Base-by-base conservation (phyloP, 306 rosid genomes). In the Cucumis melo region DNA sequence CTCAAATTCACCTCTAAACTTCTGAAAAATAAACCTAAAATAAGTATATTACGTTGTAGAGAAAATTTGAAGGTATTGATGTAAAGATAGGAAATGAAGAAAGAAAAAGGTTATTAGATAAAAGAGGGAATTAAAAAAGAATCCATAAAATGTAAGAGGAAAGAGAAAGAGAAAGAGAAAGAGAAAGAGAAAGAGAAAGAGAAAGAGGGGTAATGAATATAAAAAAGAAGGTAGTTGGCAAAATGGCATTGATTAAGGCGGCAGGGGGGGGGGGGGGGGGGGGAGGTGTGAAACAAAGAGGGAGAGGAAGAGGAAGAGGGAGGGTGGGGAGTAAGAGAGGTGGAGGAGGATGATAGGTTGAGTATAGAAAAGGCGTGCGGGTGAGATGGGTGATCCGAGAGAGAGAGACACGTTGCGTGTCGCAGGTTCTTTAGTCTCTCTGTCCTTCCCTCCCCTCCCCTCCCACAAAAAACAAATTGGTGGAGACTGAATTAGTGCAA, bases 331-430 rank as follows among this genome's bases (percentile, higher is more conserved):
- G 16, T n/a, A 16, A 2, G 51, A 65, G 53, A 65, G 29, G 73
- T 65, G 51, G n/a, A 19, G 5, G 53, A 17, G 12, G 17, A 65
- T 24, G 73, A 39, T 65, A 10, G 27, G 51, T 1, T 36, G 8
- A 0, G 8, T 38, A 8, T 65, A 8, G 8, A 36, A 65, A 65
- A 32, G 73, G 29, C 27, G 50, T 38, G 73, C 73, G 24, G 73
- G 51, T 65, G 5, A 10, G 51, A n/a, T 65, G 29, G 73, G 51
- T 65, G 51, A 39, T 65, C 70, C 70, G 8, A 62, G 70, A 32
- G 70, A 63, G 70, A 63, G 15, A n/a, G 44, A 63, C 70, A 63
- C 70, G 70, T 63, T 63, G 21, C 70, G 70, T 63, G 70, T 63
- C 70, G 70, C 70, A 32, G 70, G 70, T 16, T 63, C 23, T 8